A percentile compares a stretch with the other conserved stretches of the same genome.
Conservation (phyloP, 2,329 filamentous ascomycete genomes). For the Epichloe sylvatica region DNA sequence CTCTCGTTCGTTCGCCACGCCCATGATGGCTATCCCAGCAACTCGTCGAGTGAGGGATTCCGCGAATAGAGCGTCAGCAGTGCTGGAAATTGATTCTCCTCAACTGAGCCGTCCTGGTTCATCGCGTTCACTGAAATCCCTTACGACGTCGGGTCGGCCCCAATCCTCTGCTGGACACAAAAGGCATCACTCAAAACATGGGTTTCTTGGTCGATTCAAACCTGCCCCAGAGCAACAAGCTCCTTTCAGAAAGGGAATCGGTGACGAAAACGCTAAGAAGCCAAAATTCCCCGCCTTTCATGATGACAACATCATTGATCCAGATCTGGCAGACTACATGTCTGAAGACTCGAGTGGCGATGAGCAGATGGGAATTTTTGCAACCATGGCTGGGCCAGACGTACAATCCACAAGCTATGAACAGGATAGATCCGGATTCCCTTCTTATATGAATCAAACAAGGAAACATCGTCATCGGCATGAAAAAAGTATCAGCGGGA, state of each 20-base stretch:
- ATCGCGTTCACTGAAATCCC: conserved; percentile 72
- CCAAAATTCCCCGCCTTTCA: conserved; percentile 79
- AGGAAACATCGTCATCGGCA: conserved; percentile 61
- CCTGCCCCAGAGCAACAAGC: conserved; percentile 59
- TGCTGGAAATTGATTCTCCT: conserved; percentile 79
- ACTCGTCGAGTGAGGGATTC: conserved; percentile 57
- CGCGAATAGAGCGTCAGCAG: conserved; percentile 63
- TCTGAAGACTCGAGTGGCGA: conserved; percentile 92
- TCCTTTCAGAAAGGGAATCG: conserved; percentile 65
- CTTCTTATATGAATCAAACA: conserved; percentile 55
- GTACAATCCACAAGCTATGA: conserved; percentile 53
- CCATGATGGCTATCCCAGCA: conserved; percentile 58
- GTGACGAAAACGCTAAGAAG: conserved; percentile 51
- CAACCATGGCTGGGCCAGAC: conserved; percentile 54
- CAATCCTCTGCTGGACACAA: conserved; percentile 64
- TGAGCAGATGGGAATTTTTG: conserved; percentile 81
- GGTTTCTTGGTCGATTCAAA: conserved; percentile 65
- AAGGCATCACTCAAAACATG: conserved; percentile 79
- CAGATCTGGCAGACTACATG: conserved; percentile 86
- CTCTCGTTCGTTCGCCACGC: conserved; percentile 44
- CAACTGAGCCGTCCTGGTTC: conserved; percentile 84
- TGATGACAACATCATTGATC: conserved; percentile 96
- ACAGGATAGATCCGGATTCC: conserved; percentile 59
- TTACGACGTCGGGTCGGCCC: conserved; percentile 52
- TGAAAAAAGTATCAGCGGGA: conserved; percentile 60